Base-by-base conservation (phyloP, 345 rosid species). In the Combretum micranthum region DNA sequence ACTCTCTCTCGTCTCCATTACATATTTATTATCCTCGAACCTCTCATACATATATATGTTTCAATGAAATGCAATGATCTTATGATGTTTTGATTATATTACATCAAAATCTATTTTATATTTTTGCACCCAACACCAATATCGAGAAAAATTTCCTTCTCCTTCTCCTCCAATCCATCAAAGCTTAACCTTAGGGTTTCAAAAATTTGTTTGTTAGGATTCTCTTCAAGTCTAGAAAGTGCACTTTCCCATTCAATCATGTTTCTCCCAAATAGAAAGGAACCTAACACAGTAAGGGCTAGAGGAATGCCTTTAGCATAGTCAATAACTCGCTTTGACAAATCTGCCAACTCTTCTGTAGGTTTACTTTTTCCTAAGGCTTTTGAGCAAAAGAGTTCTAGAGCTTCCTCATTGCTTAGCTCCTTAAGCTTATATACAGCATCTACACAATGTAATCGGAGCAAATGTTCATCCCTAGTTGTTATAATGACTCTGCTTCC, bases 401-500 rank as follows among this genome's bases (percentile, higher is more conserved):
- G 42, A 12, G 63, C 49, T 9, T 57, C 52, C 23, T 18, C 19
- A 8, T 11, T 1, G 15, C 23, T 15, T 22, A 65, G 1, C 12
- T 0, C 15, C 49, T 44, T 18, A 0, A 0, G 25, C 18, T 4
- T 17, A 19, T 25, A 65, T 15, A 19, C n/a, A n/a, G n/a, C 42
- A n/a, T 0, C 0, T 0, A 42, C n/a, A n/a, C n/a, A n/a, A n/a
- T n/a, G n/a, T n/a, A n/a, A 15, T 2, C 4, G 18, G 1, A 61
- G 57, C 17, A 61, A 42, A 49, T 51, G 42, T 1, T 62, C 4
- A 44, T 68, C 47, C 52, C 72, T 61, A 0, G 71, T 60, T 18
- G 66, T 67, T 17, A 67, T 25, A 4, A 67, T 42, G 25, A 67
- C 47, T 61, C 56, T 62, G 15, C 63, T 68, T 0, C 67, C 67